A percentile compares a stretch with the other conserved stretches of the same genome.
phyloP scores from a whole-genome alignment of 768 basidiomycete species.

The Mycena polygramma region DNA sequence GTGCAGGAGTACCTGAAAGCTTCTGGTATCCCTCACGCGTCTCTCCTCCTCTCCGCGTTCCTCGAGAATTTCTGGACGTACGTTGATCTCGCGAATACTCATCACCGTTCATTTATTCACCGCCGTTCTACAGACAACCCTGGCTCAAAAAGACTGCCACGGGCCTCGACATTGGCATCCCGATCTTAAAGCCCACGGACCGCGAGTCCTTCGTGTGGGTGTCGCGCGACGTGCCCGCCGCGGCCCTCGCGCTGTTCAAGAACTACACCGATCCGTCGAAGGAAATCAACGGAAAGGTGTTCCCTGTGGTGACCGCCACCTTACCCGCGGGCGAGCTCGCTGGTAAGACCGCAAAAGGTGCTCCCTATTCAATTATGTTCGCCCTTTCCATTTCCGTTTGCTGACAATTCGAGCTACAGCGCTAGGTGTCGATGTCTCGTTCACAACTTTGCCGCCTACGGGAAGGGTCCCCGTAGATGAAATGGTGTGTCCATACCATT shows the following conservation, averaged over 20 bases:
- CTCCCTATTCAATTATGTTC: not conserved
- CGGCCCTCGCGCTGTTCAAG: slow-evolving; percentile 13
- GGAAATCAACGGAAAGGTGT: slow-evolving; percentile 2
- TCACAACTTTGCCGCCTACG: not conserved
- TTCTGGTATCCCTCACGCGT: slow-evolving; percentile 8
- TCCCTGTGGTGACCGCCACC: slow-evolving; percentile 6
- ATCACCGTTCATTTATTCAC: not conserved
- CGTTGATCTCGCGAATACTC: no score
- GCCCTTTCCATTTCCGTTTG: no score
- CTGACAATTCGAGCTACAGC: no score
- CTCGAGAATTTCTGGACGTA: slow-evolving; percentile 13
- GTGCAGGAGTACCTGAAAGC: slow-evolving; percentile 12
- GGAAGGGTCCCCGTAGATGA: slow-evolving; percentile 15
- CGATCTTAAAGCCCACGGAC: not conserved
- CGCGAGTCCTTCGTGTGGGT: not conserved
- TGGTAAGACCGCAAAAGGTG: slow-evolving; percentile 10
- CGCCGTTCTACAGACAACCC: not conserved
- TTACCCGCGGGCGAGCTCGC: slow-evolving; percentile 12
- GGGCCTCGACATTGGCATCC: slow-evolving; percentile 1
- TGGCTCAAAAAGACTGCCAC: not conserved
- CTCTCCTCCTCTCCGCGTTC: slow-evolving; percentile 4
- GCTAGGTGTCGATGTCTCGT: slow-evolving; percentile 21
- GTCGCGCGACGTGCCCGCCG: slow-evolving; percentile 10
- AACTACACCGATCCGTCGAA: slow-evolving; percentile 20
- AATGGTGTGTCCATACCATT: not conserved